Percentiles rank a stretch among this genome's conserved stretches.
These are phyloP conservation scores for Solanum tarapatanum DNA, from an alignment of 257 asterid genomes.

Conservation along the genomic window DNA sequence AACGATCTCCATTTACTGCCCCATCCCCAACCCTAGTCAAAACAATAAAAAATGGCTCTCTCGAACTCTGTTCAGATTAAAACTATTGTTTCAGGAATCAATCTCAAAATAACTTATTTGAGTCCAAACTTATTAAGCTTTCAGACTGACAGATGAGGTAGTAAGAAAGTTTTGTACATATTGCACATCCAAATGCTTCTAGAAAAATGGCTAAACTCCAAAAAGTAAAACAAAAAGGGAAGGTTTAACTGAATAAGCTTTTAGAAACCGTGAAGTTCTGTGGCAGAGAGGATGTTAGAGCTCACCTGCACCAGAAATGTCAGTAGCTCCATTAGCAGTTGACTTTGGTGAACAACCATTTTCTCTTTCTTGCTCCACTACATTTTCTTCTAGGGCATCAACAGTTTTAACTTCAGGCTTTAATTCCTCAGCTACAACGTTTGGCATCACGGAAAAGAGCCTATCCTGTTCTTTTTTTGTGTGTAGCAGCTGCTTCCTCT, in stretches of 20 bases:
- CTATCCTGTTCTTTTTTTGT: conserved; percentile 61
- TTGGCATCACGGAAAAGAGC: conserved; percentile 41
- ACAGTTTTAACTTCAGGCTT: conserved; percentile 27
- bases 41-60: neutral
- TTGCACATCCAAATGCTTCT: neutral
- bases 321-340: conserved; percentile 25
- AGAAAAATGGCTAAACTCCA: neutral
- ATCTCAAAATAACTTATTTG: neutral
- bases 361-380: conserved; percentile 5
- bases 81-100: neutral
- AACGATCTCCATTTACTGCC: neutral
- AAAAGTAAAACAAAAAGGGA: neutral
- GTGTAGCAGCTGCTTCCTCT: conserved; percentile 53
- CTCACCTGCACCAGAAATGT: conserved; percentile 30
- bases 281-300: neutral
- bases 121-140: neutral
- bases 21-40: neutral
- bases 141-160: neutral
- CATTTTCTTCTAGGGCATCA: conserved; percentile 23
- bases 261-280: neutral
- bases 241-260: neutral
- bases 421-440: conserved; percentile 65
- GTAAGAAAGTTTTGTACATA: neutral
- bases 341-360: conserved; percentile 27
- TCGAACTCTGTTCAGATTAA: neutral